Conservation (phyloP, 805 yeast species). For the Barnettozyma botsteinii region DNA sequence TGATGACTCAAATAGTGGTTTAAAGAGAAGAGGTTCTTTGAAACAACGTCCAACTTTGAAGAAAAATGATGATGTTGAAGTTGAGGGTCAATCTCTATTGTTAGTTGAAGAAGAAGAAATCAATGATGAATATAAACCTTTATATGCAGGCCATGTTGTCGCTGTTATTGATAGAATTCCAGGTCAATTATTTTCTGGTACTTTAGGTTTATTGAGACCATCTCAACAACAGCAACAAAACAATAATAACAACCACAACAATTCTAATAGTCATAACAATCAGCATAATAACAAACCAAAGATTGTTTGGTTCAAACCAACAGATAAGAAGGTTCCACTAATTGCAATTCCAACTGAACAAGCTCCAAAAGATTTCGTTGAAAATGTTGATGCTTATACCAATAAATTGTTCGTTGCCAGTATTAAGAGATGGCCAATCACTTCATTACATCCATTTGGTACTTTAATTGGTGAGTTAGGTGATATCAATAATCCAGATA, state of each 20-base stretch:
- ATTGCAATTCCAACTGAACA: constrained; percentile 98
- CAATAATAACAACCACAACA: constrained; percentile 8
- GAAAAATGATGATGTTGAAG: constrained; percentile 97
- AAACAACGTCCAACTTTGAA: constrained; percentile 95
- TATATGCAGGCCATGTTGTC: constrained; percentile 97
- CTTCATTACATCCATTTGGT: constrained; percentile 97
- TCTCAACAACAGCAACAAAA: constrained; percentile 62
- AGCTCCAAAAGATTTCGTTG: constrained; percentile 93
- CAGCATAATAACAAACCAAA: constrained; percentile 54
- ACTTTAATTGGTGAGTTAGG: constrained; percentile 86
- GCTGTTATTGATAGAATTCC: constrained; percentile 97
- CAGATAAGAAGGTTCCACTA: constrained; percentile 94
- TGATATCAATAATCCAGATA: constrained; percentile 62
- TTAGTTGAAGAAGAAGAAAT: constrained; percentile 94
- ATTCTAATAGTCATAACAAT: constrained; percentile 16
- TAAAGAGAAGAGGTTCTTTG: constrained; percentile 80
- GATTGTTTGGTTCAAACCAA: constrained; percentile 98
- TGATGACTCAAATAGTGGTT: constrained; percentile 28
- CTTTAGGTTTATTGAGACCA: constrained; percentile 89
- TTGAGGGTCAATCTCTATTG: constrained; percentile 91
- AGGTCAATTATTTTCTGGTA: constrained; percentile 93
- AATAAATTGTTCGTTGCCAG: constrained; percentile 87
- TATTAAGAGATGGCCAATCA: constrained; percentile 98
- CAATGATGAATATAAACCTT: constrained; percentile 85
- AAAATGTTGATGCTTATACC: constrained; percentile 77